These are phyloP conservation scores for Mycena chlorophos DNA, from an alignment of 768 basidiomycete species.

Conservation along the genomic window DNA sequence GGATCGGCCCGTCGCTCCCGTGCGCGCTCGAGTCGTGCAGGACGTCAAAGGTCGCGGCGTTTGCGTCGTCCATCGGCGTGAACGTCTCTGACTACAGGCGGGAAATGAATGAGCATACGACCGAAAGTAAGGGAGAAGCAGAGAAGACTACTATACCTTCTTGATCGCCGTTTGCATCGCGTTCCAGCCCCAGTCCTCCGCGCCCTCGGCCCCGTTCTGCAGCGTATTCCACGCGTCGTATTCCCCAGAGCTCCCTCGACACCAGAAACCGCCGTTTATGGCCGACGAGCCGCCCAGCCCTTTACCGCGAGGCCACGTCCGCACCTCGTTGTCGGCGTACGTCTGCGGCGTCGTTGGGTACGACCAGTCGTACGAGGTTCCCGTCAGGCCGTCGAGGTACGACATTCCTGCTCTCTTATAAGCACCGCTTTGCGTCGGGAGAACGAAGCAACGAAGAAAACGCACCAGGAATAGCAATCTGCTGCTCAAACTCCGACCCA, in stretches of 20 bases:
- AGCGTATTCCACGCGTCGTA: conserved; percentile 31
- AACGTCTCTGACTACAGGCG: conserved; percentile 15
- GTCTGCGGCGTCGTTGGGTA: conserved; percentile 16
- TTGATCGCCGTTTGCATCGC: conserved; percentile 31
- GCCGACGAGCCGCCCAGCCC: conserved; percentile 30
- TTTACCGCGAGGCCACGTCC: conserved; percentile 20
- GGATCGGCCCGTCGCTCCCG: conserved; percentile 19
- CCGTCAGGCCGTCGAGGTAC: conserved; percentile 16
- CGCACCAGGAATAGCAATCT: conserved; percentile 19
- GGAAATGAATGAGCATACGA: too few relatives aligned
- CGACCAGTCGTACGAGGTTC: conserved; percentile 13
- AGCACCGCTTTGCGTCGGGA: neutral
- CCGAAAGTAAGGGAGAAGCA: too few relatives aligned
- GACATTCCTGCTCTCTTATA: conserved; percentile 16
- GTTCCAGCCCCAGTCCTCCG: conserved; percentile 35
- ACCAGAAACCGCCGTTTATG: conserved; percentile 31
- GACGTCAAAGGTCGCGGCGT: conserved; percentile 12
- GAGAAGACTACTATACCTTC: too few relatives aligned
- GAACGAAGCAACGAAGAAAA: neutral
- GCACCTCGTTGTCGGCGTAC: conserved; percentile 4
- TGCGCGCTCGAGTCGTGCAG: conserved; percentile 17
- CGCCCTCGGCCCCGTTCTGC: conserved; percentile 14
- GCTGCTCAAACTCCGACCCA: conserved; percentile 11
- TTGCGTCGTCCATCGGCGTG: conserved; percentile 16
- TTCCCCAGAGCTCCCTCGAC: conserved; percentile 25